These are phyloP conservation scores for Naumovozyma dairenensis DNA, from an alignment of 805 yeast species.

Conservation along the genomic window DNA sequence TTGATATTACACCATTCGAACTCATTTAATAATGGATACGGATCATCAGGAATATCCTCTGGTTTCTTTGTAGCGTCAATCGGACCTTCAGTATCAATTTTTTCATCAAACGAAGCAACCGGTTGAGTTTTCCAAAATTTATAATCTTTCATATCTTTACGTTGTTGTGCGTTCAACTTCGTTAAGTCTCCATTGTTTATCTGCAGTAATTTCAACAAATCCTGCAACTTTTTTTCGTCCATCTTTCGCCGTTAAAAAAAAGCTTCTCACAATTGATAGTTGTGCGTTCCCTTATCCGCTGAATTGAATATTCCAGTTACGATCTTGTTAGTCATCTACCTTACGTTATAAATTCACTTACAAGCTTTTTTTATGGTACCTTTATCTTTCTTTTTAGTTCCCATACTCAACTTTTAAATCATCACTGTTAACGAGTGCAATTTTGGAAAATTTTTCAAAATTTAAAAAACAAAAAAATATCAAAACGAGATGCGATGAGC, in stretches of 20 bases:
- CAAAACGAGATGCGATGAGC: conserved; percentile 13
- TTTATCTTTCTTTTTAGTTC: too few relatives aligned
- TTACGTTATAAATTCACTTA: too few relatives aligned
- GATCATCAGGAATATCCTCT: conserved; percentile 59
- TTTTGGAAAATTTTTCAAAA: too few relatives aligned
- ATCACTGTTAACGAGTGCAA: too few relatives aligned
- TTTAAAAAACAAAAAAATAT: too few relatives aligned
- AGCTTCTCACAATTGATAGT: too few relatives aligned
- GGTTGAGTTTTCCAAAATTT: conserved; percentile 99
- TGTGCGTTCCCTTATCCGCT: too few relatives aligned
- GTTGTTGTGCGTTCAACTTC: conserved; percentile 45
- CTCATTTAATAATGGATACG: conserved; percentile 61
- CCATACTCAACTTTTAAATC: too few relatives aligned
- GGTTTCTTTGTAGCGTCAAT: conserved; percentile 61
- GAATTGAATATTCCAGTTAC: too few relatives aligned
- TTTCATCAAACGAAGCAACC: conserved; percentile 67
- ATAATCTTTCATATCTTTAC: conserved; percentile 75
- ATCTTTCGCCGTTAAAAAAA: neutral
- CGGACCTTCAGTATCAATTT: conserved; percentile 64
- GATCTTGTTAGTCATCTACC: too few relatives aligned
- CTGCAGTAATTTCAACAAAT: conserved; percentile 38
- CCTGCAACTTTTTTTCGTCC: conserved; percentile 31
- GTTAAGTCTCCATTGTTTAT: conserved; percentile 32
- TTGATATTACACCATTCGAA: conserved; percentile 88
- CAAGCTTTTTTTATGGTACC: too few relatives aligned